These are phyloP conservation scores for Grammothele lineata DNA, from an alignment of 768 basidiomycete species.

Conservation along the genomic window DNA sequence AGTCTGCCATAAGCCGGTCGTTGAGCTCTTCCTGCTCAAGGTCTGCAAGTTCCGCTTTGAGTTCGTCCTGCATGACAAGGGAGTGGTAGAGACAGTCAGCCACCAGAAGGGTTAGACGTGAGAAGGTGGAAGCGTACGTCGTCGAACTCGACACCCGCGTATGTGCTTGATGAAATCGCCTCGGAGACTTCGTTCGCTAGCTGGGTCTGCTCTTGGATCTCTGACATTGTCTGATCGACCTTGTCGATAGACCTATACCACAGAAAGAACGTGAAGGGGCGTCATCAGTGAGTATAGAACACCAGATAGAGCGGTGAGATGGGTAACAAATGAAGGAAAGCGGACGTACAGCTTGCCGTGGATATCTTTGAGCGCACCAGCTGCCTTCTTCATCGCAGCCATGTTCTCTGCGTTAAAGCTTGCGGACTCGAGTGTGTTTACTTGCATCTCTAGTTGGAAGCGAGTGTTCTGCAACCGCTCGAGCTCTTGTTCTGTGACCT, in stretches of 20 bases:
- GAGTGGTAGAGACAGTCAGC: background rate
- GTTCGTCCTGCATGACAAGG: slow-evolving; percentile 53
- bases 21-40: slow-evolving; percentile 88
- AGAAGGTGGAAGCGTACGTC: slow-evolving; percentile 47
- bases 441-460: slow-evolving; percentile 92
- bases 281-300: background rate
- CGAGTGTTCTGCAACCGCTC: slow-evolving; percentile 82
- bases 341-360: slow-evolving; percentile 81
- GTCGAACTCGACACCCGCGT: slow-evolving; percentile 55
- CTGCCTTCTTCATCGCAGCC: slow-evolving; percentile 94
- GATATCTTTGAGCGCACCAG: slow-evolving; percentile 83
- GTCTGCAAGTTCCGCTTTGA: slow-evolving; percentile 76
- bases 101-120: background rate
- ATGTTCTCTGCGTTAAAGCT: slow-evolving; percentile 98
- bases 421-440: slow-evolving; percentile 95
- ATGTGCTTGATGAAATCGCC: slow-evolving; percentile 71
- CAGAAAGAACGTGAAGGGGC: background rate
- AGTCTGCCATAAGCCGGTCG: slow-evolving; percentile 80
- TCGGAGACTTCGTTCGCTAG: slow-evolving; percentile 91
- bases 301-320: background rate
- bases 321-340: background rate
- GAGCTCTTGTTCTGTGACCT: slow-evolving; percentile 80
- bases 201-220: slow-evolving; percentile 86
- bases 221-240: slow-evolving; percentile 86
- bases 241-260: slow-evolving; percentile 73